These are phyloP conservation scores for Paramyrothecium roridum DNA, from an alignment of 2,329 filamentous ascomycete genomes.

Conservation along the genomic window DNA sequence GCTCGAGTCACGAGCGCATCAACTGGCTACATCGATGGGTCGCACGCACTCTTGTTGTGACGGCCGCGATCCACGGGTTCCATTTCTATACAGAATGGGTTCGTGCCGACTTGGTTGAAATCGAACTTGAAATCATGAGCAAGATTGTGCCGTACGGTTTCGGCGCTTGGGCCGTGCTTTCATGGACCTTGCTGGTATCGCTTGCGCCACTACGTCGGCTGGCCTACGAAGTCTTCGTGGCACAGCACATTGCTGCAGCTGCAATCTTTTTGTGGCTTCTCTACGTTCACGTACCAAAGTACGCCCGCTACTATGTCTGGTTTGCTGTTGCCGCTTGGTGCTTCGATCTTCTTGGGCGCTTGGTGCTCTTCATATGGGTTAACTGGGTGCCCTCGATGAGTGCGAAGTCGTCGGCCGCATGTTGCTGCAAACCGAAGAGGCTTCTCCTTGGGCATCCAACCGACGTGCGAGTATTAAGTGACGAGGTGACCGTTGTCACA, in stretches of 20 bases:
- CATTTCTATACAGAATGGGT: constrained; percentile 67
- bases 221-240: constrained; percentile 66
- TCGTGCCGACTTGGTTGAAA: constrained; percentile 53
- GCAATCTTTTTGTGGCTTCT: constrained; percentile 61
- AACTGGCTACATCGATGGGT: constrained; percentile 76
- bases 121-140: constrained; percentile 55
- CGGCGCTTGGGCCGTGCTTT: constrained; percentile 61
- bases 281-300: constrained; percentile 58
- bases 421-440: constrained; percentile 19
- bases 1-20: constrained; percentile 64
- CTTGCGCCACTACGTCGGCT: constrained; percentile 62
- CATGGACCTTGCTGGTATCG: constrained; percentile 64
- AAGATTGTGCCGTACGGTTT: constrained; percentile 65
- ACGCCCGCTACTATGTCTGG: constrained; percentile 62
- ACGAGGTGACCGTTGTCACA: constrained; percentile 53
- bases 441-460: constrained; percentile 51
- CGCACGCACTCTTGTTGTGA: constrained; percentile 65
- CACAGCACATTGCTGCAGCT: constrained; percentile 64
- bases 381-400: not conserved
- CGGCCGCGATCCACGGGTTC: constrained; percentile 66
- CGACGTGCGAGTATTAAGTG: constrained; percentile 43
- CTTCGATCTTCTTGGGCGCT: constrained; percentile 58
- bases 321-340: constrained; percentile 60
- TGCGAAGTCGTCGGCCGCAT: not conserved
- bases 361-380: constrained; percentile 30